A percentile compares a stretch with the other conserved stretches of the same genome.
These are phyloP conservation scores for Endocalyx cinctus DNA, from an alignment of 2,329 filamentous ascomycete genomes.

Conservation along the genomic window DNA sequence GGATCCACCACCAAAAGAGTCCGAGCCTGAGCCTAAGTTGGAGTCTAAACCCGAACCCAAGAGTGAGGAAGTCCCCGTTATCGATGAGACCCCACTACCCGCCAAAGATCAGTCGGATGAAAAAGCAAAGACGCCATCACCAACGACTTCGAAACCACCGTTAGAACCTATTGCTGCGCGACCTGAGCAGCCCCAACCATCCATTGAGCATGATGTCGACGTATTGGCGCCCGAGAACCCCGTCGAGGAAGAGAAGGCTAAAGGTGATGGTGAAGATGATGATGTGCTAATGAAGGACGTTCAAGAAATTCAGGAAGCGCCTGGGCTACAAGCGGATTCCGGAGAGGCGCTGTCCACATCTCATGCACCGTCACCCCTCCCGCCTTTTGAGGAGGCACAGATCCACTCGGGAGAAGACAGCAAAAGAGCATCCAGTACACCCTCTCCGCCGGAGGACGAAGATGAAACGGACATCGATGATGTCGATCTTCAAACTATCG, in stretches of 20 bases:
- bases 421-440: conserved; percentile 35
- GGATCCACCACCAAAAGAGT: conserved; percentile 12
- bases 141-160: conserved; percentile 7
- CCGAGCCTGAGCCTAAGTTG: too few species aligned
- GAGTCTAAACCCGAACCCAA: too few species aligned
- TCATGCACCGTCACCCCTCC: conserved; percentile 14
- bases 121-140: conserved; percentile 14
- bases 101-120: conserved; percentile 5
- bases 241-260: conserved; percentile 13
- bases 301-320: conserved; percentile 12
- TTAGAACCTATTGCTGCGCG: conserved; percentile 4
- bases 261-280: conserved; percentile 16
- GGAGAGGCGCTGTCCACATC: conserved; percentile 13
- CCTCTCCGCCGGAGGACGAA: conserved; percentile 46
- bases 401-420: conserved; percentile 20
- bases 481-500: conserved; percentile 44
- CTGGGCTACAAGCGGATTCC: conserved; percentile 6
- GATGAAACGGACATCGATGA: conserved; percentile 54
- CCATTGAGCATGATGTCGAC: conserved; percentile 23
- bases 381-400: conserved; percentile 22
- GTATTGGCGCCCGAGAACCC: conserved; percentile 9
- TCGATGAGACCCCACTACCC: conserved; percentile 3
- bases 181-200: conserved; percentile 20
- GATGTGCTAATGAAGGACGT: conserved; percentile 35
- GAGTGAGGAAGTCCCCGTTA: conserved; percentile 16